Evolutionary conservation across 441 rosid genomes (phyloP).

Genomic region (Manihot esculenta): DNA sequence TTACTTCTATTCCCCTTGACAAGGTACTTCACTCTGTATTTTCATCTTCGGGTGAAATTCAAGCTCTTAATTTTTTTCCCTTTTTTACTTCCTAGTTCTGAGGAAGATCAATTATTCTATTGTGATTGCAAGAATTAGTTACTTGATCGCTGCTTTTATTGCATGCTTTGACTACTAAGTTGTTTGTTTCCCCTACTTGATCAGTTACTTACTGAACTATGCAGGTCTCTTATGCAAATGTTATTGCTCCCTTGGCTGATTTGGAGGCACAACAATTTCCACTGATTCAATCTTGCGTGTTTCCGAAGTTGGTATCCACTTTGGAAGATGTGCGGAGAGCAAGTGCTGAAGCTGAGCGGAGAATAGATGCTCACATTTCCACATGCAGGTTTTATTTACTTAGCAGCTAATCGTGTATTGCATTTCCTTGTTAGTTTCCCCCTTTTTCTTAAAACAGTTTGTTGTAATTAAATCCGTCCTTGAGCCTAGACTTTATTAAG

Average conservation of each 20-base stretch:
- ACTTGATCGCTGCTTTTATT: neutral
- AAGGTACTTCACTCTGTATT: conserved; percentile 41
- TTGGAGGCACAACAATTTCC: conserved; percentile 72
- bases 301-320: conserved; percentile 73
- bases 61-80: neutral
- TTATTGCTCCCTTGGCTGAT: conserved; percentile 59
- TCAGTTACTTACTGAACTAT: conserved; percentile 5
- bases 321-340: conserved; percentile 65
- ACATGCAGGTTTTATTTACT: conserved; percentile 61
- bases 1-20: conserved; percentile 75
- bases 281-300: conserved; percentile 66
- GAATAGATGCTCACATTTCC: conserved; percentile 58
- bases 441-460: neutral
- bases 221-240: conserved; percentile 78
- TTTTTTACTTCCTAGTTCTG: neutral
- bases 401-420: neutral
- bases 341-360: conserved; percentile 77
- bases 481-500: too few relatives aligned
- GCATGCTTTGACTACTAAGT: neutral
- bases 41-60: neutral
- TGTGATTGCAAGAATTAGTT: neutral
- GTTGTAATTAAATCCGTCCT: neutral
- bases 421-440: neutral
- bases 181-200: neutral
- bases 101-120: neutral